Base-by-base conservation (phyloP, 495 filamentous ascomycete species). In the Aspergillus bridgeri region DNA sequence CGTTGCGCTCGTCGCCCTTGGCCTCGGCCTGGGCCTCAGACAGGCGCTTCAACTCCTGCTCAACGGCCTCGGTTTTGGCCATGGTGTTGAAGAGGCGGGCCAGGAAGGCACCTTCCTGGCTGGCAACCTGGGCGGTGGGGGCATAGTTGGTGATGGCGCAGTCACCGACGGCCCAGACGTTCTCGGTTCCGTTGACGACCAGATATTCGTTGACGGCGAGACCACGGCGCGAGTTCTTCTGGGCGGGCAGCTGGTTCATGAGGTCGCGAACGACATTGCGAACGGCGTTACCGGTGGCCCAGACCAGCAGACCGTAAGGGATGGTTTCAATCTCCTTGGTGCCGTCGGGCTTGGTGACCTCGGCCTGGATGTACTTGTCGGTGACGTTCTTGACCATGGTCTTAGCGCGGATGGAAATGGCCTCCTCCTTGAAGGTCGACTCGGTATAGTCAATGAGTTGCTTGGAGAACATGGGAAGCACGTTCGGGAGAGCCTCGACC, bases 371-470 rank as follows among this genome's bases (percentile, higher is more conserved):
- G 70, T 85, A 86, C 79, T 90, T 96, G 67, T 96, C 90, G 22
- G 90, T 96, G 53, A 99, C 94, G 58, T 89, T 90, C 80, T 97
- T 98, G 69, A 99, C 94, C 87, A 96, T 92, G 49, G 94, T 99
- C 85, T 99, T 99, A 58, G 94, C 95, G 71, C 86, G 88, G 77
- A 99, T 93, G 56, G 88, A 85, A 69, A 99, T 99, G 64, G 89
- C 90, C 77, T 98, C 93, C 80, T 98, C 95, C 76, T 95, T 94
- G 83, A 99, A 96, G 54, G 92, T 96, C 71, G 90, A 91, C 77
- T 98, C 95, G 61, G 95, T 98, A 80, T 98, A 99, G 69, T 99
- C 93, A 73, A 98, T 98, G 62, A 99, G 81, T 71, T 96, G 90
- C 82, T 98, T 98, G 71, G 91, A 96, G 83, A 99, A 99, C 87